Base-by-base conservation (phyloP, 2,329 filamentous ascomycete genomes). In the Xylaria digitata region DNA sequence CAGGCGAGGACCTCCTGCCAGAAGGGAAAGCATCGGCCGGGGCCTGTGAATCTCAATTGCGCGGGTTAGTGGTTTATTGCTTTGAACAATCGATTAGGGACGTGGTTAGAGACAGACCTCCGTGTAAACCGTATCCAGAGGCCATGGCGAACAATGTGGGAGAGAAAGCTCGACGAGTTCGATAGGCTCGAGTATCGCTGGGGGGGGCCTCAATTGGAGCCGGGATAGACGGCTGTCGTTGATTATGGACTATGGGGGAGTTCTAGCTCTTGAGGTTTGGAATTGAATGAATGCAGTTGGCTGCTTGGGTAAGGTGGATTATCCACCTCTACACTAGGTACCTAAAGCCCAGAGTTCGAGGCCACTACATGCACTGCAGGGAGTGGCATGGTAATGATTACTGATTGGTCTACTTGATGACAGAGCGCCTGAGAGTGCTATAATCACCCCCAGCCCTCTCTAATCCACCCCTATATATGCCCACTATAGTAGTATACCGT, bases 1-100 rank as follows among this genome's bases (percentile, higher is more conserved):
- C 96, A 99, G 76, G 94, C 94, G 79, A 99, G 92, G 72, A 98
- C 90, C 83, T 99, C 96, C 84, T 99, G 96, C 96, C 96, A 99
- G 89, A 97, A 99, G 79, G 94, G 93, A 85, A 97, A 98, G 89
- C 96, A 99, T 82, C 95, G 92, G 74, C 84, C 84, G 70, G 87
- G 85, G 76, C 87, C 87, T 89, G 74, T 66, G 54, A 61, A 46
- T 52, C 57, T 64, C 60, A 64, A 73, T 70, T 68, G 61, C 54
- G 66, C 73, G 63, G 72, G 70, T 73, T 67, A 66, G 68, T 23
- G 37, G 53, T 50, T 26, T 56, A 48, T 53, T 56, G 34, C 30
- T 42, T 52, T 30, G 1, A 43, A 48, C 23, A 23, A 45, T 46
- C 52, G 64, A 50, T 40, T 34, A 42, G 52, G 37, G 23, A 8